Percentiles rank a stretch among this genome's conserved stretches.
phyloP scores from a whole-genome alignment of 495 filamentous ascomycete species.

The Hypomontagnella monticulosa region DNA sequence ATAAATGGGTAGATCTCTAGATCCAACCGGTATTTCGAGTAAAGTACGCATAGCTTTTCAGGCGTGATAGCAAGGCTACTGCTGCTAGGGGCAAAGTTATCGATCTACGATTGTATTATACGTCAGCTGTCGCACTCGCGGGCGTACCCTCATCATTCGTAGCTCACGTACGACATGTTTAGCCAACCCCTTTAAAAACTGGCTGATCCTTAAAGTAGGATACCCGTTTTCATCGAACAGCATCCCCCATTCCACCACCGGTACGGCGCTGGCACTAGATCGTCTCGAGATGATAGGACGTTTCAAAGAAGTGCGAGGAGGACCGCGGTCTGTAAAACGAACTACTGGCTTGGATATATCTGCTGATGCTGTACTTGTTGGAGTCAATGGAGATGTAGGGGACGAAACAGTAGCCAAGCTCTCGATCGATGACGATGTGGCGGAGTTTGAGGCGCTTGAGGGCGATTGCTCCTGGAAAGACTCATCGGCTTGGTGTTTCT shows the following conservation, averaged over 20 bases:
- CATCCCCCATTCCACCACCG: constrained; percentile 72
- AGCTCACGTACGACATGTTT: constrained; percentile 72
- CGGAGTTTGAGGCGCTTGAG: constrained; percentile 21
- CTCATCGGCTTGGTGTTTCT: constrained; percentile 3
- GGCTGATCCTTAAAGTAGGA: constrained; percentile 72
- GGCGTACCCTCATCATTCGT: background rate
- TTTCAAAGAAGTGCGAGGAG: constrained; percentile 22
- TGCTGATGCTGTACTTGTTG: constrained; percentile 1
- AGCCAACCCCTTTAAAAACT: constrained; percentile 80
- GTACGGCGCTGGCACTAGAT: constrained; percentile 30
- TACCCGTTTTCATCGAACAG: constrained; percentile 75
- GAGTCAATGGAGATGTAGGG: constrained; percentile 3
- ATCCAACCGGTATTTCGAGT: constrained; percentile 68
- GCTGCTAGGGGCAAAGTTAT: constrained; percentile 75
- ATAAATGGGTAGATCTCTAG: constrained; percentile 62
- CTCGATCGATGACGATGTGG: constrained; percentile 13
- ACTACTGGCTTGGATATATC: constrained; percentile 11
- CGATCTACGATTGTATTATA: constrained; percentile 67
- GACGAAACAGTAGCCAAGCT: constrained; percentile 11
- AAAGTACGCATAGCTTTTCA: constrained; percentile 82
- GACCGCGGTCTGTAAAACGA: constrained; percentile 20
- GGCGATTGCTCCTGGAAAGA: background rate
- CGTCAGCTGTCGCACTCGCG: constrained; percentile 3
- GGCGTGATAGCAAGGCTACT: constrained; percentile 80
- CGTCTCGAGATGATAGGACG: constrained; percentile 16